Base-by-base conservation (phyloP, 2,329 filamentous ascomycete genomes). In the Fusarium guadeloupense region DNA sequence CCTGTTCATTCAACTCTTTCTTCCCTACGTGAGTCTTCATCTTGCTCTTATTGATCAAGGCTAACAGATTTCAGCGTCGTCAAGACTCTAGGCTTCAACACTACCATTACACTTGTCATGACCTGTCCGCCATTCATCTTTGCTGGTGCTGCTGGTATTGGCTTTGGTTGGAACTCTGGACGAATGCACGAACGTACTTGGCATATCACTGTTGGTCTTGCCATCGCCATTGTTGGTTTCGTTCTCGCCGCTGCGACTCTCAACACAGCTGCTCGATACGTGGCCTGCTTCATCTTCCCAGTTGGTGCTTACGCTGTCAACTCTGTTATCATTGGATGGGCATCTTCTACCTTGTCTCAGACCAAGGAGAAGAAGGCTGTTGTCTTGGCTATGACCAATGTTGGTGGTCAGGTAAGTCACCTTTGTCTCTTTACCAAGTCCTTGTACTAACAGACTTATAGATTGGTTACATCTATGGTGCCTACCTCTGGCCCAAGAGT, bases 51-150 rank as follows among this genome's bases (percentile, higher is more conserved):
- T 9, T 6, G 6, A 2, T 1, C 12, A 8, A 6, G 1, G 3
- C 61, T 64, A 17, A 47, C 23, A 5, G 9, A 1, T 2, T n/a
- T 7, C 9, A 75, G 72, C 14, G 79, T 83, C 12, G 79, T 84
- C 53, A 74, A 78, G 52, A 81, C 80, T 1, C 75, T 84, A 1
- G 79, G 79, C 0, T 84, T 83, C 70, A 75, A 72, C 53, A 77
- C 72, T 0, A 84, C 79, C 2, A 75, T 82, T 41, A 84, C 82
- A 1, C 75, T 85, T 0, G 75, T 82, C 10, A 76, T 85, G 53
- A 84, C 81, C 6, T 81, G 79, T 53, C 83, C 83, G 0, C 83
- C 83, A 0, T 85, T 82, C 66, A 73, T 83, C 33, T 72, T 82
- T 28, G 81, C 82, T 1, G 81, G 80, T 12, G 76, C 74, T 0